Evolutionary conservation across 1,139 yeast genomes (phyloP).

Genomic region (Hemisphaericaspora xylanilytica): DNA sequence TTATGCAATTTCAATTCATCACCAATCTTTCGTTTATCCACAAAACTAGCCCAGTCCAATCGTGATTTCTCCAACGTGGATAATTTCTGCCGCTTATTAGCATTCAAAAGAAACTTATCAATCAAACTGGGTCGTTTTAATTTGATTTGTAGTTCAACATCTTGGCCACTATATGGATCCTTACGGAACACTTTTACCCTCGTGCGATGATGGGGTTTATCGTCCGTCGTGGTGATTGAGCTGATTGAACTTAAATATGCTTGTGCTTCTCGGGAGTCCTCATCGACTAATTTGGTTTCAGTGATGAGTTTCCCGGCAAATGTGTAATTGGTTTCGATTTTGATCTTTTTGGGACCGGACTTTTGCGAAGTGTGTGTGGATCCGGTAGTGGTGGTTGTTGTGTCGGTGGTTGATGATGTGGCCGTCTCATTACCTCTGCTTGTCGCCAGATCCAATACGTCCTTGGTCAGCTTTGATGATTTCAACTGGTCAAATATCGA

Average conservation of each 20-base stretch:
- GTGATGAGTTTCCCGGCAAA: slow-evolving; percentile 86
- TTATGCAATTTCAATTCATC: slow-evolving; percentile 81
- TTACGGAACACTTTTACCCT: slow-evolving; percentile 38
- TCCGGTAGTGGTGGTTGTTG: slow-evolving; percentile 4
- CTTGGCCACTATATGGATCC: slow-evolving; percentile 32
- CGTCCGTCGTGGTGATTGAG: slow-evolving; percentile 17
- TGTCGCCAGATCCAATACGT: background rate
- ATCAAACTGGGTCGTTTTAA: slow-evolving; percentile 73
- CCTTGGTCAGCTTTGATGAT: slow-evolving; percentile 23
- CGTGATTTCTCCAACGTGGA: slow-evolving; percentile 91
- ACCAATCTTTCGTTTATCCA: slow-evolving; percentile 77
- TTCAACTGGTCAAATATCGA: slow-evolving; percentile 33
- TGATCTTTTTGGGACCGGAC: slow-evolving; percentile 48
- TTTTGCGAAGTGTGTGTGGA: background rate
- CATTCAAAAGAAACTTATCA: slow-evolving; percentile 50
- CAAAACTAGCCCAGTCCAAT: slow-evolving; percentile 94
- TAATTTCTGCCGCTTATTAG: slow-evolving; percentile 56
- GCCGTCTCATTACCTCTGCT: too few relatives aligned
- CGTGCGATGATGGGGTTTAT: slow-evolving; percentile 19
- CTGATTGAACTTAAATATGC: slow-evolving; percentile 67
- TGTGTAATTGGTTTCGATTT: slow-evolving; percentile 73
- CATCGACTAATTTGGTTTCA: slow-evolving; percentile 75
- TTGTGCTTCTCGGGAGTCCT: slow-evolving; percentile 79
- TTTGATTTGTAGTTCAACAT: slow-evolving; percentile 32
- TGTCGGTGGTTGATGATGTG: slow-evolving; percentile 14